These are phyloP conservation scores for Pugionium dolabratum DNA, from an alignment of 345 rosid species.

Conservation along the genomic window DNA sequence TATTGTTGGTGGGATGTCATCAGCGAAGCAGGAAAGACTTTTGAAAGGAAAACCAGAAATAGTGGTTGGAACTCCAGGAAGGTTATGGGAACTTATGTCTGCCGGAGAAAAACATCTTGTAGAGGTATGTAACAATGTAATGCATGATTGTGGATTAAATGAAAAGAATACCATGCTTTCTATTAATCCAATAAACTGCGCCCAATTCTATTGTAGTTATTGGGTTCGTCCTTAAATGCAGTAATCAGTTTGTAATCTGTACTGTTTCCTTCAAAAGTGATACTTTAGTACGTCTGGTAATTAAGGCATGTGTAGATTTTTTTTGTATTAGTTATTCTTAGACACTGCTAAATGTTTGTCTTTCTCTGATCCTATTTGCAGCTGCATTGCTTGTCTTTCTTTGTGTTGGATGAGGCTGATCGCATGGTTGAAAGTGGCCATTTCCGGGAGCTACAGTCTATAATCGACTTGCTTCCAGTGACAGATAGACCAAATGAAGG, in stretches of 20 bases:
- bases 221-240: background rate
- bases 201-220: background rate
- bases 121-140: conserved; percentile 63
- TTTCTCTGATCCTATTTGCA: conserved; percentile 42
- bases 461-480: conserved; percentile 86
- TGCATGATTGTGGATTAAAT: background rate
- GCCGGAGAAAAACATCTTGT: conserved; percentile 84
- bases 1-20: conserved; percentile 92
- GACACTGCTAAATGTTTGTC: conserved; percentile 22
- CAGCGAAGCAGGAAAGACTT: conserved; percentile 90
- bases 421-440: conserved; percentile 96
- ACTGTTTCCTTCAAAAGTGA: conserved; percentile 6
- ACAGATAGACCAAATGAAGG: conserved; percentile 49
- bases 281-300: background rate
- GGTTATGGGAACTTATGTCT: conserved; percentile 98
- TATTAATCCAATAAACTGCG: no score
- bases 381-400: conserved; percentile 90
- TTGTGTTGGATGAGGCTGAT: conserved; percentile 98
- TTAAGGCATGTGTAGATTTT: conserved; percentile 5
- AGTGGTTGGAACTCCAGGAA: conserved; percentile 92
- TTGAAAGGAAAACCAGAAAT: conserved; percentile 83
- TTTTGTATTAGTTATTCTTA: background rate
- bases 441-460: conserved; percentile 92
- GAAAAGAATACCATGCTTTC: background rate
- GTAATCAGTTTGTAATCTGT: conserved; percentile 9